Conservation (phyloP, 768 basidiomycete species). For the Podaxis carcinomalis region DNA sequence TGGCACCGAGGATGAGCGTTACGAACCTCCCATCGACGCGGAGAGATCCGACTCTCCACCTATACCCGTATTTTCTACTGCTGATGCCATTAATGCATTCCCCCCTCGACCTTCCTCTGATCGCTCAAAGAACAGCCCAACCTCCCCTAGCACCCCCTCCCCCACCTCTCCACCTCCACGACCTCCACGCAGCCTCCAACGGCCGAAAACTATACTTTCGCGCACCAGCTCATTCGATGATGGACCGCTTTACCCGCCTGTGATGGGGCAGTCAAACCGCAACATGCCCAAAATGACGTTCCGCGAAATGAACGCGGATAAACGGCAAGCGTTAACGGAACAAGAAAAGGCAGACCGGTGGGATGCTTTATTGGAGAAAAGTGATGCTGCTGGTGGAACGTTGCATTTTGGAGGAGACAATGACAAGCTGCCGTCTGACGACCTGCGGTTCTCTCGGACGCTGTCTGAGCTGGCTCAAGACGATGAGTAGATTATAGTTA, state of each 20-base stretch:
- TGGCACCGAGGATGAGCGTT: conserved; percentile 7
- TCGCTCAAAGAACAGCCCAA: conserved; percentile 6
- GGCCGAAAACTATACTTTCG: conserved; percentile 14
- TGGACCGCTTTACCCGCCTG: not conserved
- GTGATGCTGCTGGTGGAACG: conserved; percentile 71
- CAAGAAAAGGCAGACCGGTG: conserved; percentile 69
- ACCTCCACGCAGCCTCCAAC: conserved; percentile 21
- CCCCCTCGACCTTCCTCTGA: conserved; percentile 16
- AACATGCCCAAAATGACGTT: conserved; percentile 29
- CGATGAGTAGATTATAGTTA: conserved; percentile 2
- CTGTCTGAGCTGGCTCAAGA: conserved; percentile 12
- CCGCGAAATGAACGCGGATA: conserved; percentile 39
- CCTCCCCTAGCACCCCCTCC: conserved; percentile 8
- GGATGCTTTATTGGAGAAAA: conserved; percentile 64
- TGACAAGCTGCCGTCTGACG: conserved; percentile 19
- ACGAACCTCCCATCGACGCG: not conserved
- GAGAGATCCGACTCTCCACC: conserved; percentile 31
- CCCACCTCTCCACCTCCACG: conserved; percentile 27
- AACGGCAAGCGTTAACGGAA: conserved; percentile 46
- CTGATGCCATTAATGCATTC: conserved; percentile 44
- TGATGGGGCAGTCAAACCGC: not conserved
- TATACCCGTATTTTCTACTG: conserved; percentile 48
- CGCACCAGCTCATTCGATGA: conserved; percentile 19
- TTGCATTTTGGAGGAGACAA: conserved; percentile 46
- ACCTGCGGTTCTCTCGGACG: conserved; percentile 9